Conservation (phyloP, 139 green algal species). For the Chlorella sp. region DNA sequence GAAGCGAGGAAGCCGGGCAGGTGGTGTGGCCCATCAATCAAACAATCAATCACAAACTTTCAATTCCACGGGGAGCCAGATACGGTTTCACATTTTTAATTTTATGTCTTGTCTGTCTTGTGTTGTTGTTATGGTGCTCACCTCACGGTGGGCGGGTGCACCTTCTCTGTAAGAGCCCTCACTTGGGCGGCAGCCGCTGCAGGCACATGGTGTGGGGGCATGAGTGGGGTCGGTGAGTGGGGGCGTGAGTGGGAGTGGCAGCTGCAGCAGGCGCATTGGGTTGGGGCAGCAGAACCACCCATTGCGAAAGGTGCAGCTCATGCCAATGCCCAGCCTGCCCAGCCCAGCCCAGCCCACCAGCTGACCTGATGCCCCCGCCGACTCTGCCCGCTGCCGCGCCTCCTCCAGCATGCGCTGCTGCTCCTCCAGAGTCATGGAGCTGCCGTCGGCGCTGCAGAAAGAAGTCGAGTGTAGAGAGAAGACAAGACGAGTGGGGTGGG, state of each 20-base stretch:
- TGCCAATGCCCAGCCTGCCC: neutral
- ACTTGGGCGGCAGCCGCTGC: constrained; percentile 33
- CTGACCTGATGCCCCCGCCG: constrained; percentile 2
- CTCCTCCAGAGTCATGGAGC: constrained; percentile 50
- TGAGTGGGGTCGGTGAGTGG: neutral
- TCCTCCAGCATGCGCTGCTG: constrained; percentile 51
- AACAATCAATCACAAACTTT: too few species aligned
- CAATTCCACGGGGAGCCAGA: too few species aligned
- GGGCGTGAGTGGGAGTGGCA: neutral
- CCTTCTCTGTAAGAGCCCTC: constrained; percentile 1
- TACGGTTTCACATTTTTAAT: too few species aligned
- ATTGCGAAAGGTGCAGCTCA: too few species aligned
- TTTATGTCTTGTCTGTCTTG: too few species aligned
- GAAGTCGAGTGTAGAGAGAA: neutral
- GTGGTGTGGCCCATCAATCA: too few species aligned
- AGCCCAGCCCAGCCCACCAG: neutral
- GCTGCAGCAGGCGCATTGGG: too few species aligned
- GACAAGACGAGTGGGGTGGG: neutral
- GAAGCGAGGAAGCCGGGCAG: neutral
- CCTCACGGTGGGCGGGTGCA: constrained; percentile 30
- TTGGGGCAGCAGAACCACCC: neutral
- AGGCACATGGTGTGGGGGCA: too few species aligned
- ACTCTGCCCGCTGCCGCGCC: constrained; percentile 35
- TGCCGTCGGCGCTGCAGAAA: constrained; percentile 21
- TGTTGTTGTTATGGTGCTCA: too few species aligned